Percentiles rank a stretch among this genome's conserved stretches.
These are phyloP conservation scores for Erodium texanum DNA, from an alignment of 441 rosid genomes.

Conservation along the genomic window DNA sequence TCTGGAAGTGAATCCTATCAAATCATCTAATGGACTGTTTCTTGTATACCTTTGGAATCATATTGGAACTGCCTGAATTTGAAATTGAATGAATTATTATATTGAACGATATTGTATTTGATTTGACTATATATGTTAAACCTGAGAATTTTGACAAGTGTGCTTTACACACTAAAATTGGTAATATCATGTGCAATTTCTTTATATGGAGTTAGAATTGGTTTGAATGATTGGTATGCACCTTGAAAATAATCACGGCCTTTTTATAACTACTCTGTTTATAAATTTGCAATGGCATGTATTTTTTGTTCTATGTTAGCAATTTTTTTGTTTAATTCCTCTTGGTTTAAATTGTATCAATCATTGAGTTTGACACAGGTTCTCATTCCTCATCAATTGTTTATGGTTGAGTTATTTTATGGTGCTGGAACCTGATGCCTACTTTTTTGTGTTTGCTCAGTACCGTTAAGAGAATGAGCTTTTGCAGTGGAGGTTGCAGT, in stretches of 20 bases:
- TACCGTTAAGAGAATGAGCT: not conserved
- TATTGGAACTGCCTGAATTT: not conserved
- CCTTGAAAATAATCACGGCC: not conserved
- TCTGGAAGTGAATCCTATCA: not conserved
- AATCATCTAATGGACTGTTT: not conserved
- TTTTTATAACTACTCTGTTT: not conserved
- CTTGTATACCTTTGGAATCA: not conserved
- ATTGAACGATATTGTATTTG: not conserved
- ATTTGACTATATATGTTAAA: not conserved
- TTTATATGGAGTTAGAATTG: not conserved
- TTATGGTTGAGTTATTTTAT: no score
- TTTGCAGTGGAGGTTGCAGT: not conserved
- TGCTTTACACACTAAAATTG: not conserved
- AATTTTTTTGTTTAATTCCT: no score
- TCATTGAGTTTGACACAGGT: no score
- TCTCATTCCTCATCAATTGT: not conserved
- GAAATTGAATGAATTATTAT: not conserved
- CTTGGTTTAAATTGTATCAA: not conserved
- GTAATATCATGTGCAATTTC: not conserved
- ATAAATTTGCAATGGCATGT: not conserved
- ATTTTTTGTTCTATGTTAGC: no score
- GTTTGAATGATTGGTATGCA: not conserved
- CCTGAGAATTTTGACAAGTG: not conserved
- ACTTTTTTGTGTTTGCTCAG: not conserved
- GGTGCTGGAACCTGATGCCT: not conserved